A percentile compares a stretch with the other conserved stretches of the same genome.
These are phyloP conservation scores for Eremothecium coryli DNA, from an alignment of 1,139 yeast genomes.

Conservation along the genomic window DNA sequence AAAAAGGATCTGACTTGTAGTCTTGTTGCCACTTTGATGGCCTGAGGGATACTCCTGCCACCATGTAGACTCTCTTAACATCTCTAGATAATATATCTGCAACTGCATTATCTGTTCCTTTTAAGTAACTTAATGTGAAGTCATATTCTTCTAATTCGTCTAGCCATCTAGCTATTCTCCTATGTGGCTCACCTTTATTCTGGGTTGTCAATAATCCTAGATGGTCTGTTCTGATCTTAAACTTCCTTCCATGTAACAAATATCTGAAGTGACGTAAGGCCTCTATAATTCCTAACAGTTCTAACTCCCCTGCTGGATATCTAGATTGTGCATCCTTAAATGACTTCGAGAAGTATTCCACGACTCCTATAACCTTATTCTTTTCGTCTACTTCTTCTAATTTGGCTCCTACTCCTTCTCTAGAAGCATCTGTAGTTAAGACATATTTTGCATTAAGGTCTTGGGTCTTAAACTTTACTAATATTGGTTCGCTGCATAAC, in stretches of 20 bases:
- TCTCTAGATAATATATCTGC: conserved; percentile 1
- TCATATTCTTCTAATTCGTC: conserved; percentile 12
- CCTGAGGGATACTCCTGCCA: no score
- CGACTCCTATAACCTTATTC: conserved; percentile 11
- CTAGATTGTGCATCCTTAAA: conserved; percentile 11
- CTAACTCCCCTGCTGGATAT: conserved; percentile 13
- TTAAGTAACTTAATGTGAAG: conserved; percentile 8
- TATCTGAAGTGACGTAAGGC: conserved; percentile 7
- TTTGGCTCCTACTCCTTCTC: conserved; percentile 14
- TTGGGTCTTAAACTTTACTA: conserved; percentile 10
- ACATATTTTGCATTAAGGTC: conserved; percentile 6
- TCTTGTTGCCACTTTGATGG: no score
- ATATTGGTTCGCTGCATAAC: conserved; percentile 7
- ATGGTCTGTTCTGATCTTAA: conserved; percentile 14
- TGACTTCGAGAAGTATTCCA: conserved; percentile 14
- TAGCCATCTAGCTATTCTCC: conserved; percentile 12
- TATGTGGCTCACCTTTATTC: conserved; percentile 10
- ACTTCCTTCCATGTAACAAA: conserved; percentile 11
- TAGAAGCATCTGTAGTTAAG: conserved; percentile 16
- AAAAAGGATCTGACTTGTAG: no score
- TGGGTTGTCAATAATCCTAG: conserved; percentile 8
- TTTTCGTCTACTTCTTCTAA: conserved; percentile 11
- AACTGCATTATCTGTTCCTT: conserved; percentile 2
- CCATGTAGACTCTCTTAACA: no score
- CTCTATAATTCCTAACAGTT: conserved; percentile 11